Evolutionary conservation across 1,139 yeast genomes (phyloP).

Genomic region (Sugiyamaella sp.): DNA sequence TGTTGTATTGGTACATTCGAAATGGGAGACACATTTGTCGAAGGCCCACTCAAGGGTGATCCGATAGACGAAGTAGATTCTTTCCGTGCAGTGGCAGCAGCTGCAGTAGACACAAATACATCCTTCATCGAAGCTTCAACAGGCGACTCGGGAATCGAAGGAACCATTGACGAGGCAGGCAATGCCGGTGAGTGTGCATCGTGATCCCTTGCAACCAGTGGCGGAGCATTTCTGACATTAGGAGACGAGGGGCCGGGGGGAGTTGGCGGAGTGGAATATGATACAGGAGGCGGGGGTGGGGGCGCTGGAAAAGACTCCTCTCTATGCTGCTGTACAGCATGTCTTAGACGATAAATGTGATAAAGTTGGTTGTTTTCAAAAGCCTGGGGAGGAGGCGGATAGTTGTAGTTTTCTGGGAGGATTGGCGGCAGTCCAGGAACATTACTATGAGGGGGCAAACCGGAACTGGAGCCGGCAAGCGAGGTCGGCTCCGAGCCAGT

Average conservation of each 20-base stretch:
- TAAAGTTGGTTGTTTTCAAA: slow-evolving; percentile 13
- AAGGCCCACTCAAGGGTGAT: slow-evolving; percentile 1
- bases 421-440: slow-evolving; percentile 3
- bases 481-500: not conserved
- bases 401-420: not conserved
- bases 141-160: slow-evolving; percentile 5
- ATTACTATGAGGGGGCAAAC: not conserved
- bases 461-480: not conserved
- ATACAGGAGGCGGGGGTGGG: slow-evolving; percentile 7
- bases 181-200: too few species aligned
- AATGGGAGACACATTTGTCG: not conserved
- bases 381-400: slow-evolving; percentile 4
- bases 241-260: slow-evolving; percentile 12
- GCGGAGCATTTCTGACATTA: slow-evolving; percentile 1
- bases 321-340: slow-evolving; percentile 4
- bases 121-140: not conserved
- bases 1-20: slow-evolving; percentile 7
- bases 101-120: not conserved
- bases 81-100: not conserved
- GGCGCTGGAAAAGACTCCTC: slow-evolving; percentile 11
- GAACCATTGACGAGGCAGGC: not conserved
- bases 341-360: slow-evolving; percentile 17
- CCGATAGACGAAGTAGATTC: slow-evolving; percentile 7
- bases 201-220: not conserved
- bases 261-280: slow-evolving; percentile 15